Conservation (phyloP, 306 rosid genomes). For the Fagus sylvatica region DNA sequence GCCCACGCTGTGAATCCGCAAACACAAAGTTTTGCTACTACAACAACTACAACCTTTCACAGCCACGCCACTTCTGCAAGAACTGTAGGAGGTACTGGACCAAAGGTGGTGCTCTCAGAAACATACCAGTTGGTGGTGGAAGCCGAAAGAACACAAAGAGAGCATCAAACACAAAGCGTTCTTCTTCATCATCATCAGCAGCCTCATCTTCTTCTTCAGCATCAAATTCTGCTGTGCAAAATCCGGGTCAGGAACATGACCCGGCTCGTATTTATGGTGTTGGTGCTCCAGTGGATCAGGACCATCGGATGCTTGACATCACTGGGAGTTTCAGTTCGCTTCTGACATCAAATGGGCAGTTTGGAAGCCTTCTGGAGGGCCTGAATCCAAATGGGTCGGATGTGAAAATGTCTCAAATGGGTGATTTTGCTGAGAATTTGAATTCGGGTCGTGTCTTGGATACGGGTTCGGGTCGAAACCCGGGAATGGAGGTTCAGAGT, state of each 20-base stretch:
- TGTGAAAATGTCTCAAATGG: slow-evolving; percentile 50
- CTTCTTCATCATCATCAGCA: slow-evolving; percentile 19
- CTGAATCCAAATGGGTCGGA: slow-evolving; percentile 60
- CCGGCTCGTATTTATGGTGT: slow-evolving; percentile 18
- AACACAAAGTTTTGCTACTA: slow-evolving; percentile 96
- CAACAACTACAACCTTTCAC: slow-evolving; percentile 95
- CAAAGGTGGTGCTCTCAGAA: slow-evolving; percentile 85
- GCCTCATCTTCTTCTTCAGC: slow-evolving; percentile 41
- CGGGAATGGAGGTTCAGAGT: slow-evolving; percentile 45
- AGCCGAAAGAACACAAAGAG: slow-evolving; percentile 68
- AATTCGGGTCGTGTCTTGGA: slow-evolving; percentile 32
- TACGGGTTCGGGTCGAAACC: slow-evolving; percentile 46
- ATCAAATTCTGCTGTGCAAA: slow-evolving; percentile 23
- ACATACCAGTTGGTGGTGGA: slow-evolving; percentile 94
- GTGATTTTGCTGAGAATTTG: slow-evolving; percentile 47
- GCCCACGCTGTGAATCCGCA: slow-evolving; percentile 84
- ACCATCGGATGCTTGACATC: slow-evolving; percentile 29
- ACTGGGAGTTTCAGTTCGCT: slow-evolving; percentile 76
- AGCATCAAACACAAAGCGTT: slow-evolving; percentile 45
- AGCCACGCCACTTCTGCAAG: slow-evolving; percentile 98
- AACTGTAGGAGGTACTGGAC: slow-evolving; percentile 92
- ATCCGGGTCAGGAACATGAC: slow-evolving; percentile 31
- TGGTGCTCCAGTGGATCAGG: slow-evolving; percentile 30
- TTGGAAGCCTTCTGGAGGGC: slow-evolving; percentile 56
- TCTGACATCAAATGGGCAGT: slow-evolving; percentile 54